Conservation (phyloP, 2,329 filamentous ascomycete species). For the Beauveria bassiana region DNA sequence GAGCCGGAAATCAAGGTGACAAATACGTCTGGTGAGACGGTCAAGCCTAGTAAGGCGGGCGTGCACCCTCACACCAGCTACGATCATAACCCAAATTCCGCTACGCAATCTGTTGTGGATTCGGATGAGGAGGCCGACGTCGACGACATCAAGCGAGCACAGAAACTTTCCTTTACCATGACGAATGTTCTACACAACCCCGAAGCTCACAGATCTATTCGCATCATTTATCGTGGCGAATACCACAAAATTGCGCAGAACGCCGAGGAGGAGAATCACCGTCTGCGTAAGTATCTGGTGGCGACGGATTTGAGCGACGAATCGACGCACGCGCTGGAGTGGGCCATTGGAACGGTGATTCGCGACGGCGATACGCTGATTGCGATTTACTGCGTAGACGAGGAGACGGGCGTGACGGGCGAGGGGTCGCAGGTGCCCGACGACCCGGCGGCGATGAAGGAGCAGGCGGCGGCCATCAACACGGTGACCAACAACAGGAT, state of each 20-base stretch:
- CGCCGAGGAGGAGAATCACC: slow-evolving; percentile 68
- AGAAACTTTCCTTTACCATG: slow-evolving; percentile 73
- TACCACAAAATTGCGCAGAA: slow-evolving; percentile 68
- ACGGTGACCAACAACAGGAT: slow-evolving; percentile 43
- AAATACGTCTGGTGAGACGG: slow-evolving; percentile 53
- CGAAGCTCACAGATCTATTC: slow-evolving; percentile 71
- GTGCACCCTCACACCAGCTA: slow-evolving; percentile 82
- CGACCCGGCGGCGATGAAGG: slow-evolving; percentile 66
- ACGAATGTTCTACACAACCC: slow-evolving; percentile 72
- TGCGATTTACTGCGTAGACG: slow-evolving; percentile 88
- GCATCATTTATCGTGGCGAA: slow-evolving; percentile 85
- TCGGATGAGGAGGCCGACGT: slow-evolving; percentile 83
- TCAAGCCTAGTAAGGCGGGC: slow-evolving; percentile 44
- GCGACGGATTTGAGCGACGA: slow-evolving; percentile 92
- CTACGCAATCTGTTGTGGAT: slow-evolving; percentile 53
- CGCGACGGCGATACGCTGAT: slow-evolving; percentile 91
- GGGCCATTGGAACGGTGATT: slow-evolving; percentile 92
- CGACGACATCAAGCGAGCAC: slow-evolving; percentile 78
- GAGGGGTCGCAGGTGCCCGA: slow-evolving; percentile 55
- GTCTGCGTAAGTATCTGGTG: slow-evolving; percentile 86
- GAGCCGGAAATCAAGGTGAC: slow-evolving; percentile 62
- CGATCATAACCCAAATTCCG: slow-evolving; percentile 56
- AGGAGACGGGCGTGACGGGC: slow-evolving; percentile 60
- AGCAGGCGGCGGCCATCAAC: slow-evolving; percentile 65
- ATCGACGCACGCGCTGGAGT: slow-evolving; percentile 89